These are phyloP conservation scores for Didymella arachidicola DNA, from an alignment of 2,329 filamentous ascomycete genomes.

Conservation along the genomic window DNA sequence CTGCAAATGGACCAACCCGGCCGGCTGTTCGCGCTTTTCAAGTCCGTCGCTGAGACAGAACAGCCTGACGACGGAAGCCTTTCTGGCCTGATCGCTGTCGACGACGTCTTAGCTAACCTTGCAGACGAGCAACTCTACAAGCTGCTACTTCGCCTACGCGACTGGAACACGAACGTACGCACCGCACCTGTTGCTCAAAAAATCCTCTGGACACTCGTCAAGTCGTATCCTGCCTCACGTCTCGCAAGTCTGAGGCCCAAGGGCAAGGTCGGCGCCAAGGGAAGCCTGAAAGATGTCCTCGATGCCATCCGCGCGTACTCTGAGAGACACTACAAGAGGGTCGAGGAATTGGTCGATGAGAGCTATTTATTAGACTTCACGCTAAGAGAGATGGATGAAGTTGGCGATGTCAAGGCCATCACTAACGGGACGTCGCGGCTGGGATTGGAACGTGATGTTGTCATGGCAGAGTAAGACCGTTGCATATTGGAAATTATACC, in stretches of 20 bases:
- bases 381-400: constrained; percentile 87
- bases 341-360: constrained; percentile 91
- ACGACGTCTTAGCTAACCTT: constrained; percentile 80
- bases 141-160: constrained; percentile 80
- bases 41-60: constrained; percentile 72
- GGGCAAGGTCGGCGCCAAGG: constrained; percentile 46
- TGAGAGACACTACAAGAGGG: constrained; percentile 87
- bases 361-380: constrained; percentile 95
- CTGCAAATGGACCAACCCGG: constrained; percentile 94
- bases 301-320: constrained; percentile 91
- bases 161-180: constrained; percentile 97
- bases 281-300: constrained; percentile 76
- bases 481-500: constrained; percentile 20
- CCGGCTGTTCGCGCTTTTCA: constrained; percentile 84
- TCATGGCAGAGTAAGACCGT: constrained; percentile 41
- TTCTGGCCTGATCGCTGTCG: constrained; percentile 72
- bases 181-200: constrained; percentile 86
- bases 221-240: constrained; percentile 79
- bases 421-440: constrained; percentile 37
- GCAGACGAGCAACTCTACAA: constrained; percentile 86
- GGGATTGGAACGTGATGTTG: constrained; percentile 37
- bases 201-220: constrained; percentile 80
- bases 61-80: constrained; percentile 69
- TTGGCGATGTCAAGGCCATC: constrained; percentile 48
- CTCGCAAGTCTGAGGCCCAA: constrained; percentile 70